phyloP scores from a whole-genome alignment of 441 rosid species.

The Mallotus japonicus region DNA sequence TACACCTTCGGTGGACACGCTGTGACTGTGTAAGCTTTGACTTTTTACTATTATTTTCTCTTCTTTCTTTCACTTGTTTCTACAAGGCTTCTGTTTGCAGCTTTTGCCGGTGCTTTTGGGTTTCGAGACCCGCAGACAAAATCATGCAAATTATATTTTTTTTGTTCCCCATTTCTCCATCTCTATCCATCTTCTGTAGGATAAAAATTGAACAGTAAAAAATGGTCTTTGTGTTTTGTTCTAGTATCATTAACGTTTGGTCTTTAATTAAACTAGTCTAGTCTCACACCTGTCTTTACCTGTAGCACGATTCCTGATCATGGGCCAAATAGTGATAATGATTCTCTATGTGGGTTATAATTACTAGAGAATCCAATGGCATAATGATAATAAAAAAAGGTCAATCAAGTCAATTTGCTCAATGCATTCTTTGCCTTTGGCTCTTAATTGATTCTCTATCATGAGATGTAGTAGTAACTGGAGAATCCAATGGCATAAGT shows the following conservation, averaged over 20 bases:
- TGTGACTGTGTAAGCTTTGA: constrained; percentile 81
- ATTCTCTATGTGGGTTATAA: background rate
- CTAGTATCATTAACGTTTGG: background rate
- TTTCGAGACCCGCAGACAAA: constrained; percentile 39
- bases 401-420: background rate
- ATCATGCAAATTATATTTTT: constrained; percentile 33
- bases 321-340: constrained; percentile 7
- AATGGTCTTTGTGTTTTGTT: constrained; percentile 11
- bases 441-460: background rate
- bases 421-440: background rate
- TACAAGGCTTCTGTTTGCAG: constrained; percentile 81
- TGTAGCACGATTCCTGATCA: constrained; percentile 23
- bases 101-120: constrained; percentile 71
- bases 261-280: constrained; percentile 2
- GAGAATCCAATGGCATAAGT: constrained; percentile 23
- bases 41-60: too few species aligned
- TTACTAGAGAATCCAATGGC: too few species aligned
- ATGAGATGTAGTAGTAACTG: background rate
- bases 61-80: constrained; percentile 38
- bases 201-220: constrained; percentile 20
- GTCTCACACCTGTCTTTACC: constrained; percentile 20
- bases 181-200: background rate
- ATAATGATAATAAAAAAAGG: background rate
- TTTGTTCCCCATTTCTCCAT: constrained; percentile 17
- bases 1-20: constrained; percentile 99